A percentile compares a stretch with the other conserved stretches of the same genome.
phyloP scores from a whole-genome alignment of 2,329 filamentous ascomycete species.

The Fusarium compactum region DNA sequence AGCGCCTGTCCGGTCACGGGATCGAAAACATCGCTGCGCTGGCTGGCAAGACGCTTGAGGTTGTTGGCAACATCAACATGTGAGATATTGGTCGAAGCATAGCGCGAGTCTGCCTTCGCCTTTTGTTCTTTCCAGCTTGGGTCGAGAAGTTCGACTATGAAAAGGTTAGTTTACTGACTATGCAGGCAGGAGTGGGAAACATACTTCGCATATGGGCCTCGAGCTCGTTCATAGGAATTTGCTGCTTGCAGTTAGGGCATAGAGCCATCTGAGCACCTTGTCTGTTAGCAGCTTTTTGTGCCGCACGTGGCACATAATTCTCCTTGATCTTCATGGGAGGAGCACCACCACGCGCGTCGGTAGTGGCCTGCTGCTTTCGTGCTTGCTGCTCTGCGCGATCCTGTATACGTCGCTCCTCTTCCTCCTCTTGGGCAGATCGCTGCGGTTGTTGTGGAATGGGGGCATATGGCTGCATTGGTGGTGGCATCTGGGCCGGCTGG shows the following conservation, averaged over 20 bases:
- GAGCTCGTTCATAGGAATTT: slow-evolving; percentile 87
- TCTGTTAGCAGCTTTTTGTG: slow-evolving; percentile 76
- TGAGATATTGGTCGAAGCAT: slow-evolving; percentile 85
- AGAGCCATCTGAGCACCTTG: slow-evolving; percentile 75
- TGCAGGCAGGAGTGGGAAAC: slow-evolving; percentile 36
- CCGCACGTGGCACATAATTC: slow-evolving; percentile 90
- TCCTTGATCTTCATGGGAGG: slow-evolving; percentile 89
- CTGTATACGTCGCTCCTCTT: slow-evolving; percentile 72
- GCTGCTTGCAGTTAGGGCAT: slow-evolving; percentile 93
- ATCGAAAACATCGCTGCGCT: slow-evolving; percentile 90
- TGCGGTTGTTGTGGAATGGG: slow-evolving; percentile 48
- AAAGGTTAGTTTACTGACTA: slow-evolving; percentile 50
- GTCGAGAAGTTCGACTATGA: slow-evolving; percentile 86
- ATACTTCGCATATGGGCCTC: slow-evolving; percentile 91
- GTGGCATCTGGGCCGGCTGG: slow-evolving; percentile 54
- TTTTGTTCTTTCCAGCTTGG: slow-evolving; percentile 97
- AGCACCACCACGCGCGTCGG: slow-evolving; percentile 77
- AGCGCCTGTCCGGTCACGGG: slow-evolving; percentile 74
- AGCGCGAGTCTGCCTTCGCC: slow-evolving; percentile 86
- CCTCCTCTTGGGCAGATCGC: slow-evolving; percentile 65
- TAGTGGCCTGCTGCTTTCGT: slow-evolving; percentile 80
- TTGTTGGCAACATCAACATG: slow-evolving; percentile 92
- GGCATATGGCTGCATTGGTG: slow-evolving; percentile 53
- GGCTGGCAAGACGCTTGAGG: slow-evolving; percentile 91
- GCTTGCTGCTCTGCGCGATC: slow-evolving; percentile 71